Base-by-base conservation (phyloP, 1,139 yeast genomes). In the Yamadazyma mexicana region DNA sequence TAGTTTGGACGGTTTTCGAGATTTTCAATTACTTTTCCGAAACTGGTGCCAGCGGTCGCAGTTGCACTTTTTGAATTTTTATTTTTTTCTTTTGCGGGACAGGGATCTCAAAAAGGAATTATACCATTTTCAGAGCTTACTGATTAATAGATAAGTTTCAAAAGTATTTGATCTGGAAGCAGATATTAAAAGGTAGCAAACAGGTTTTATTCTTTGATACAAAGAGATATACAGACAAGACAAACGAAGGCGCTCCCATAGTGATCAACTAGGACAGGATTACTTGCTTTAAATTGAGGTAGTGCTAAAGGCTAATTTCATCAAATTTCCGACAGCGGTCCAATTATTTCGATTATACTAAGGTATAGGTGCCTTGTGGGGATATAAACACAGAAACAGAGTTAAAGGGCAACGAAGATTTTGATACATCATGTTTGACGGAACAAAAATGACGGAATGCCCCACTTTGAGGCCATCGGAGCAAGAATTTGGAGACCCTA, bases 401-500 rank as follows among this genome's bases (percentile, higher is more conserved):
- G 27, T 11, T 25, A 12, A 8, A 5, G 6, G 27, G 6, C 26
- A 9, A 24, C 8, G n/a, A 20, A 5, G 6, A 24, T 5, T 9
- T 24, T 6, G 8, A 24, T 11, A n/a, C 5, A 20, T 4, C 20
- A 34, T 34, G 37, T 34, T 33, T 26, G 27, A 54, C 49, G 20
- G 67, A 8, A 10, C 35, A 3, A 27, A 34, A 5, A 17, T 40
- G 17, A 16, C 20, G 23, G 44, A 71, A 17, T 80, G 85, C 37
- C 89, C 91, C 10, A 69, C 75, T 5, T 62, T 84, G 15, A 59
- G 57, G 26, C 92, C 91, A 0, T 59, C 76, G 1, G 59, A 54
- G 20, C 68, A 60, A 18, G 83, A 85, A 55, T 83, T 85, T 52
- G 54, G 51, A 4, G 75, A 80, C 50, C 92, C 92, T 1, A 79